Evolutionary conservation across 1,139 yeast genomes (phyloP), one percentile per base, ranked within the genome.

Genomic region (Spathaspora sp.): DNA sequence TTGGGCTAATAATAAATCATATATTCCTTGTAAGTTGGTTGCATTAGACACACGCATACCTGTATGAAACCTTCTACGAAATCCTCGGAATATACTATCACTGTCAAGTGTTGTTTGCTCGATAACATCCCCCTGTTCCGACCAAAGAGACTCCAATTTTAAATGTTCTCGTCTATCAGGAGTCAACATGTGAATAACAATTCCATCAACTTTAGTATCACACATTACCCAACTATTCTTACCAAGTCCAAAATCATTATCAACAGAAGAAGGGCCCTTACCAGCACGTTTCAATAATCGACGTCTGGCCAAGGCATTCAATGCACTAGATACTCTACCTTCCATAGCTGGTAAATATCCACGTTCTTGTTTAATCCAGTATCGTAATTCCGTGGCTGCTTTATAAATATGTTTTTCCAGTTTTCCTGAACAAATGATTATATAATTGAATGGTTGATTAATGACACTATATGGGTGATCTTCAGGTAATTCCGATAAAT

Each of bases 151-250:
- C 60, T 90, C 97, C 56, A 91, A 72, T 53, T 86, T 80, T 49
- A 91, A 67, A 50, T 80, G 84, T 18, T 64, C 61, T 49, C 97
- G 72, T 63, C 95, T 79, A 34, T 81, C 82, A 9, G 75, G 71
- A 0, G 96, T 88, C 57, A 91, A 66, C 40, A 91, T 67, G 63
- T 91, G 96, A 36, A 90, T 75, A 48, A 75, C 78, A 3, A 89
- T 74, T 23, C 81, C 81, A 51, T 84, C 86, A 2, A 80, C 65
- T 27, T 75, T 72, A 37, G 89, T 77, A 55, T 88, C 89, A 45
- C 90, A 72, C 77, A 89, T 81, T 20, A 89, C 81, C 98, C 98
- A 91, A 27, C 84, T 76, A 54, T 86, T 86, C 7, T 84, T 74
- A 2, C 73, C 58, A 13, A 73, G 70, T 1, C 88, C 88, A 57